A percentile compares a stretch with the other conserved stretches of the same genome.
Conservation (phyloP, 163 green algal genomes). For the Picocystis sp. region DNA sequence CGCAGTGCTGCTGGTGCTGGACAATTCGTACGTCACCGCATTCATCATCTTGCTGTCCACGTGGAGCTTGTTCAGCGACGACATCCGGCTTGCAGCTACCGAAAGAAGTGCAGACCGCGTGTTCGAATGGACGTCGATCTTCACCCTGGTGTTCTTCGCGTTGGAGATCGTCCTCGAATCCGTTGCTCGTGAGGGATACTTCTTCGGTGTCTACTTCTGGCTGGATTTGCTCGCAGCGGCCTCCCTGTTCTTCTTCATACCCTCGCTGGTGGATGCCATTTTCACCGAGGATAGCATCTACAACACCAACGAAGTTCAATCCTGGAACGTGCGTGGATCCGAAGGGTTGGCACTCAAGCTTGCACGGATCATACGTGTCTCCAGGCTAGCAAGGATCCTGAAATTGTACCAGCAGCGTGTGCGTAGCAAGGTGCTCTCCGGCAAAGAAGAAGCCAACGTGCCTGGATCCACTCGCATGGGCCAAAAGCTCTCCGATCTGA, state of each 20-base stretch:
- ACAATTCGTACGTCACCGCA: slow-evolving; percentile 8
- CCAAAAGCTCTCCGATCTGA: slow-evolving; percentile 64
- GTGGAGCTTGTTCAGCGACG: slow-evolving; percentile 63
- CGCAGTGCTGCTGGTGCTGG: slow-evolving; percentile 1
- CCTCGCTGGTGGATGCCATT: slow-evolving; percentile 11
- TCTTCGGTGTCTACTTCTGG: slow-evolving; percentile 76
- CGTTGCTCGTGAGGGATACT: slow-evolving; percentile 51
- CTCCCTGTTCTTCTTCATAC: slow-evolving; percentile 69
- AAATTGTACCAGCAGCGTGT: slow-evolving; percentile 42
- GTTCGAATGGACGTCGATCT: slow-evolving; percentile 39
- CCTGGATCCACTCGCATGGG: slow-evolving; percentile 35
- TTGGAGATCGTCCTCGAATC: slow-evolving; percentile 40
- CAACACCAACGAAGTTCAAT: slow-evolving; percentile 6
- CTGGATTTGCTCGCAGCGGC: slow-evolving; percentile 61
- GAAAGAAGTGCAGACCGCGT: slow-evolving; percentile 35
- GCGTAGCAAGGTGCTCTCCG: slow-evolving; percentile 1
- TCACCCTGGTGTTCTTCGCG: slow-evolving; percentile 34
- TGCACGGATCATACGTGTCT: slow-evolving; percentile 50
- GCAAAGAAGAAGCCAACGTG: slow-evolving; percentile 9
- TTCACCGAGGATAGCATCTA: slow-evolving; percentile 3
- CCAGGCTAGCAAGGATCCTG: slow-evolving; percentile 56
- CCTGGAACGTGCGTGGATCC: not conserved
- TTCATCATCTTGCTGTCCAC: slow-evolving; percentile 36
- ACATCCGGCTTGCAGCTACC: slow-evolving; percentile 48
- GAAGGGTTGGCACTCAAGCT: slow-evolving; percentile 13